Evolutionary conservation across 73 alveolate species (phyloP).

Genomic region (Paramecium octaurelia): DNA sequence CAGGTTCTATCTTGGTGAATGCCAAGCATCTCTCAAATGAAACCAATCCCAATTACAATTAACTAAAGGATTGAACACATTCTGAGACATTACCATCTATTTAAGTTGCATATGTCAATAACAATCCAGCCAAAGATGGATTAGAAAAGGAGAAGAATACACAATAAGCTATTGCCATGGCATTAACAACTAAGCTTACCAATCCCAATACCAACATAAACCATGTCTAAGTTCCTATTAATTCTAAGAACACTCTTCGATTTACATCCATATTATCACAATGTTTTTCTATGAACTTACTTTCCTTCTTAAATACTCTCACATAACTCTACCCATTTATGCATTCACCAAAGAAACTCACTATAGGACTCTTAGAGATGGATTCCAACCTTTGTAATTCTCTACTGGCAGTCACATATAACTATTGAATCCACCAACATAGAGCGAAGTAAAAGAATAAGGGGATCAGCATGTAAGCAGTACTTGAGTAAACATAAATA

Average conservation of each 20-base stretch:
- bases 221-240: constrained; percentile 37
- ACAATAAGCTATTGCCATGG: not conserved
- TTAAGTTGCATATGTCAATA: constrained; percentile 70
- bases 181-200: not conserved
- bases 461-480: constrained; percentile 36
- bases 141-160: constrained; percentile 58
- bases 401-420: constrained; percentile 77
- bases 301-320: constrained; percentile 68
- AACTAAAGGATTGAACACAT: constrained; percentile 69
- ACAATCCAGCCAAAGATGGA: constrained; percentile 74
- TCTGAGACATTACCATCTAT: constrained; percentile 73
- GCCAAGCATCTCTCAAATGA: constrained; percentile 84
- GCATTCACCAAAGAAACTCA: constrained; percentile 75
- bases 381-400: constrained; percentile 83
- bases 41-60: constrained; percentile 78
- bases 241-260: constrained; percentile 17
- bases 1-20: constrained; percentile 73
- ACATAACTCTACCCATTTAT: constrained; percentile 72
- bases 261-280: constrained; percentile 53
- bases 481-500: constrained; percentile 45
- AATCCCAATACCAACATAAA: constrained; percentile 7
- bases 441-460: not conserved
- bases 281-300: not conserved
- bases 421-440: constrained; percentile 60
- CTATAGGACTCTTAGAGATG: constrained; percentile 79